phyloP scores from a whole-genome alignment of 1,284 basidiomycete species.

The Wolfiporia cocos region DNA sequence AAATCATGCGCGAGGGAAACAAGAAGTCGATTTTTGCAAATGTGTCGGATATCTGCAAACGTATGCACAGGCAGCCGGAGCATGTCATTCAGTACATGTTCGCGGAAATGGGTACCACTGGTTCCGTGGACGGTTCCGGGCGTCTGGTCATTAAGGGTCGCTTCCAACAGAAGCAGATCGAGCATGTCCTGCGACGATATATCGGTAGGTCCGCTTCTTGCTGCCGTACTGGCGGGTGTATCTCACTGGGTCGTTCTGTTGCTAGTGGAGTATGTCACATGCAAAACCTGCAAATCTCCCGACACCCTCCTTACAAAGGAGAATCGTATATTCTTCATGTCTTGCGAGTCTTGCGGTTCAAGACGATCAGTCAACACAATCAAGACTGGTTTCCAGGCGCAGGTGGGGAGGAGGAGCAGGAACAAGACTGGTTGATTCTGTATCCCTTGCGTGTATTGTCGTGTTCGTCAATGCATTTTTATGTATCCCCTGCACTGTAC shows the following conservation, averaged over 20 bases:
- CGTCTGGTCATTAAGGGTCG: slow-evolving; percentile 96
- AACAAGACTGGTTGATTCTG: slow-evolving; percentile 45
- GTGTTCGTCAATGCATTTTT: neutral
- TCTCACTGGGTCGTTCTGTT: too few species aligned
- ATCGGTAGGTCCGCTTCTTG: slow-evolving; percentile 63
- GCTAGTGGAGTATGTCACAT: slow-evolving; percentile 96
- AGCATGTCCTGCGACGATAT: slow-evolving; percentile 95
- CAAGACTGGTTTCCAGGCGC: slow-evolving; percentile 99
- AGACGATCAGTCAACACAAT: slow-evolving; percentile 91
- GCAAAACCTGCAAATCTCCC: slow-evolving; percentile 99
- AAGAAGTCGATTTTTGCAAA: slow-evolving; percentile 98
- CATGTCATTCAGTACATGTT: slow-evolving; percentile 98
- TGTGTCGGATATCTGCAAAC: slow-evolving; percentile 95
- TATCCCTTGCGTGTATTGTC: neutral
- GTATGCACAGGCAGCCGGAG: slow-evolving; percentile 99
- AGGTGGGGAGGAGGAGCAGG: slow-evolving; percentile 83
- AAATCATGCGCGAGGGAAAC: slow-evolving; percentile 90
- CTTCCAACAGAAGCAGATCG: slow-evolving; percentile 98
- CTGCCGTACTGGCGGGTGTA: neutral
- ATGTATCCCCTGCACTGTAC: neutral
- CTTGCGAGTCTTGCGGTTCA: slow-evolving; percentile 92
- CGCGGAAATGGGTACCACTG: slow-evolving; percentile 97
- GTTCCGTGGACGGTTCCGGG: slow-evolving; percentile 89
- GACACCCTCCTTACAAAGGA: slow-evolving; percentile 96
- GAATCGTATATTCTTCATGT: slow-evolving; percentile 99